Percentiles rank a stretch among this genome's conserved stretches.
Evolutionary conservation across 106 monocot genomes (phyloP).

Genomic region (Platanthera zijinensis): DNA sequence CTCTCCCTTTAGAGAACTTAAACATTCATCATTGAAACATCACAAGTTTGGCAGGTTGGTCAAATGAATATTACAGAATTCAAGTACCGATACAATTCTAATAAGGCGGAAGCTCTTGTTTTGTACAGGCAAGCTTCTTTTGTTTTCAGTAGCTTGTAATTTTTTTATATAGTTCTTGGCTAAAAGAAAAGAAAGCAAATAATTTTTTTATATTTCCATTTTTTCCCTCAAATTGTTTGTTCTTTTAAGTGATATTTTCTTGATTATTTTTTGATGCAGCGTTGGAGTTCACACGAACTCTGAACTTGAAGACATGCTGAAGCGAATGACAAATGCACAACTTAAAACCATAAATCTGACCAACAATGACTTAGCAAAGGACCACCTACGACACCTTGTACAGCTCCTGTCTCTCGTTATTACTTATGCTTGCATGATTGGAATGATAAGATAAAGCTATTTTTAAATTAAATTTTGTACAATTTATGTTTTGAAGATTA

Average conservation of each 20-base stretch:
- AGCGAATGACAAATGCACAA: slow-evolving; percentile 45
- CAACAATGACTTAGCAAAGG: slow-evolving; percentile 91
- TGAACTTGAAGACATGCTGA: slow-evolving; percentile 68
- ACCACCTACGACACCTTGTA: slow-evolving; percentile 92
- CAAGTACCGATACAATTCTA: slow-evolving; percentile 85
- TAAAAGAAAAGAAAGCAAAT: neutral
- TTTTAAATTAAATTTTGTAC: neutral
- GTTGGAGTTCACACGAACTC: slow-evolving; percentile 81
- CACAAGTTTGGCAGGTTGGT: slow-evolving; percentile 56
- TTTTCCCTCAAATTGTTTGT: neutral
- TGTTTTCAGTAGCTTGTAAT: neutral
- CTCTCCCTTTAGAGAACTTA: neutral
- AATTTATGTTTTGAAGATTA: neutral
- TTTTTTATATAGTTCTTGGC: neutral
- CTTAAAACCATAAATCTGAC: slow-evolving; percentile 77
- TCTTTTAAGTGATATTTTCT: neutral
- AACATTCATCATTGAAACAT: neutral
- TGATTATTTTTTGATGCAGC: slow-evolving; percentile 32
- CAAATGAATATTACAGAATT: slow-evolving; percentile 94
- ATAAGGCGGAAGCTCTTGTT: slow-evolving; percentile 74
- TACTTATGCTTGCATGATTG: neutral
- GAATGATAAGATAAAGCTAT: neutral
- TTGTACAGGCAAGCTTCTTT: slow-evolving; percentile 65
- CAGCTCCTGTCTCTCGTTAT: slow-evolving; percentile 4
- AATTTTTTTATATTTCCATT: neutral